A percentile compares a stretch with the other conserved stretches of the same genome.
Evolutionary conservation across 495 filamentous ascomycete species (phyloP).

Genomic region (Aspergillus hancockii): DNA sequence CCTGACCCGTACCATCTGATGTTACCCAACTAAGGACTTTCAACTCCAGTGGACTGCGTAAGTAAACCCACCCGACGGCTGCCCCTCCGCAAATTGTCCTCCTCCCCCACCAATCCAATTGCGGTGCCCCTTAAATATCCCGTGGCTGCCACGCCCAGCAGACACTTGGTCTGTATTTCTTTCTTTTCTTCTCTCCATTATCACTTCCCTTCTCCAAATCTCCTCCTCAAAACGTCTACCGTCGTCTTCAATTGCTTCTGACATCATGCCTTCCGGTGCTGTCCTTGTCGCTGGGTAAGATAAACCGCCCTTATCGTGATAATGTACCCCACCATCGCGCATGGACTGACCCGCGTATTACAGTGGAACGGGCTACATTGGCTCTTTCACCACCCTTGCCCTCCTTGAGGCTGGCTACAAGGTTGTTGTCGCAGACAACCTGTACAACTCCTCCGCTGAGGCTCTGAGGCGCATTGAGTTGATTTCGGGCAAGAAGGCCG

Average conservation of each 20-base stretch:
- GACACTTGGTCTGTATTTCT: not conserved
- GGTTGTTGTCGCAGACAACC: constrained; percentile 91
- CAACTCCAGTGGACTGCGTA: not conserved
- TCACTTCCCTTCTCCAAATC: constrained; percentile 7
- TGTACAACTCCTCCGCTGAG: constrained; percentile 93
- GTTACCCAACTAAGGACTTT: too few relatives aligned
- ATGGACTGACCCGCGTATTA: constrained; percentile 22
- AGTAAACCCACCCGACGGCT: not conserved
- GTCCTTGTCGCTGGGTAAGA: constrained; percentile 90
- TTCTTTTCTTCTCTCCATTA: constrained; percentile 7
- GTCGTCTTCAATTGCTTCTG: constrained; percentile 9
- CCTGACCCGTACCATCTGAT: not conserved
- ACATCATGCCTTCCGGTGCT: constrained; percentile 76
- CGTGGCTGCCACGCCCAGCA: not conserved
- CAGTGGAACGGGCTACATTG: constrained; percentile 98
- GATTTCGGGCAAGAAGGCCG: constrained; percentile 84
- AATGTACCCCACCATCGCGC: constrained; percentile 8
- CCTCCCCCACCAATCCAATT: constrained; percentile 4
- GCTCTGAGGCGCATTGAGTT: constrained; percentile 90
- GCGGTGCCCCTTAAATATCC: constrained; percentile 5
- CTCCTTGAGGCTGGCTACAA: constrained; percentile 93
- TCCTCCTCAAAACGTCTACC: constrained; percentile 3
- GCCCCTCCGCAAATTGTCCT: constrained; percentile 5
- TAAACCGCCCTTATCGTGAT: not conserved
- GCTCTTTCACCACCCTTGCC: constrained; percentile 91